phyloP scores from a whole-genome alignment of 352 stramenopile genomes.

The Phytophthora rubi region DNA sequence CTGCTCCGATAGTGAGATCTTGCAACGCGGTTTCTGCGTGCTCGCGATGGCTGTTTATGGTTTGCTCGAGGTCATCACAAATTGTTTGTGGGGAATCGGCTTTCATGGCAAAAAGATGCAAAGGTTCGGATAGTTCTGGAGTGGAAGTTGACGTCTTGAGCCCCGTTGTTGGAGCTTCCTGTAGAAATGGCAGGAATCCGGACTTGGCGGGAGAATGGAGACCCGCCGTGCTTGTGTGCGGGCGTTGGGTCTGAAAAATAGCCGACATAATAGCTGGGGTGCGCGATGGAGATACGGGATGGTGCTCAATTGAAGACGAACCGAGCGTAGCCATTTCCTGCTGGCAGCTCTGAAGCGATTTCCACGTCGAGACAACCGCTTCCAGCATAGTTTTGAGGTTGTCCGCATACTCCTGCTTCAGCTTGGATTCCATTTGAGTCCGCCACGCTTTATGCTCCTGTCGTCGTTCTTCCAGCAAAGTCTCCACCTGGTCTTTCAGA shows the following conservation, averaged over 20 bases:
- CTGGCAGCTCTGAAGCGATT: constrained; percentile 39
- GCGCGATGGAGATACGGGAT: constrained; percentile 24
- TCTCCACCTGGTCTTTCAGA: constrained; percentile 44
- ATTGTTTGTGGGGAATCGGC: not conserved
- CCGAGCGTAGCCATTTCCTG: constrained; percentile 31
- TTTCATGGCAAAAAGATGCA: not conserved
- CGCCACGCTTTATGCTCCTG: constrained; percentile 44
- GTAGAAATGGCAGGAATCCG: constrained; percentile 36
- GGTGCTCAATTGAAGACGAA: constrained; percentile 9
- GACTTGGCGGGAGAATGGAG: constrained; percentile 2
- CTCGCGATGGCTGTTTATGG: constrained; percentile 13
- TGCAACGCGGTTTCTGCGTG: constrained; percentile 28
- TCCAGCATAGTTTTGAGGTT: constrained; percentile 43
- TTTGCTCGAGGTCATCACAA: constrained; percentile 18
- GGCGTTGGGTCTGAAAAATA: constrained; percentile 34
- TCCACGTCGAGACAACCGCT: constrained; percentile 47
- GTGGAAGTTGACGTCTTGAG: constrained; percentile 24
- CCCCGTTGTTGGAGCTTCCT: constrained; percentile 15
- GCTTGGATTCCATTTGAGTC: constrained; percentile 34
- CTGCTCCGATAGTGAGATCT: constrained; percentile 9
- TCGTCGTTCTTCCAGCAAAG: constrained; percentile 42
- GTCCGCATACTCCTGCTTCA: constrained; percentile 37
- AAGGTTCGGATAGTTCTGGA: constrained; percentile 12
- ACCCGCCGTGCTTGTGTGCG: constrained; percentile 23
- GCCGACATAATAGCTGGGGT: constrained; percentile 32